Percentiles rank a stretch among this genome's conserved stretches.
phyloP scores from a whole-genome alignment of 73 alveolate species.

The Paramecium octaurelia region DNA sequence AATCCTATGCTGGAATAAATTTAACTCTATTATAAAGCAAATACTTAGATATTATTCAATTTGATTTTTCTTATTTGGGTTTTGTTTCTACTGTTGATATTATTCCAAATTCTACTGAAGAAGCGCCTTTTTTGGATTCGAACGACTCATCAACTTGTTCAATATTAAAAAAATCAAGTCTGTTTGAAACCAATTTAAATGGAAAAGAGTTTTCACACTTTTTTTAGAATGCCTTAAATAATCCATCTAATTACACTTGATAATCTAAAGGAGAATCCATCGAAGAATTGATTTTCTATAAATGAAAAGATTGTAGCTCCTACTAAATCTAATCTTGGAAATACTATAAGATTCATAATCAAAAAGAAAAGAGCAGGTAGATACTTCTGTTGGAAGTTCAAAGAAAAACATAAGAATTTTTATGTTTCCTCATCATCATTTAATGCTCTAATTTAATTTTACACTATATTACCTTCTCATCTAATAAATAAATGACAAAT shows the following conservation, averaged over 20 bases:
- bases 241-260: not conserved
- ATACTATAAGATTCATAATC: not conserved
- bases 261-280: conserved; percentile 9
- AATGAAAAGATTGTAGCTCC: conserved; percentile 14
- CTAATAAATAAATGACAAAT: not conserved
- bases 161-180: not conserved
- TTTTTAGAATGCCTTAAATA: not conserved
- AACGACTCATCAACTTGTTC: not conserved
- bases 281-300: not conserved
- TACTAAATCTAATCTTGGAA: not conserved
- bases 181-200: not conserved
- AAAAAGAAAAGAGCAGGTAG: conserved; percentile 1
- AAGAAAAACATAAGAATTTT: not conserved
- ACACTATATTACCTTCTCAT: not conserved
- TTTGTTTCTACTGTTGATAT: not conserved
- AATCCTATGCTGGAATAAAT: not conserved
- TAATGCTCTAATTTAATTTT: not conserved
- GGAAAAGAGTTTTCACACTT: not conserved
- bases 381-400: not conserved
- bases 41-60: not conserved
- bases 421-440: not conserved
- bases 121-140: not conserved
- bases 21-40: not conserved
- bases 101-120: not conserved
- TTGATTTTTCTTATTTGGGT: not conserved